Percentiles rank a stretch among this genome's conserved stretches.
These are phyloP conservation scores for Viridothelium virens DNA, from an alignment of 495 filamentous ascomycete genomes.

Conservation along the genomic window DNA sequence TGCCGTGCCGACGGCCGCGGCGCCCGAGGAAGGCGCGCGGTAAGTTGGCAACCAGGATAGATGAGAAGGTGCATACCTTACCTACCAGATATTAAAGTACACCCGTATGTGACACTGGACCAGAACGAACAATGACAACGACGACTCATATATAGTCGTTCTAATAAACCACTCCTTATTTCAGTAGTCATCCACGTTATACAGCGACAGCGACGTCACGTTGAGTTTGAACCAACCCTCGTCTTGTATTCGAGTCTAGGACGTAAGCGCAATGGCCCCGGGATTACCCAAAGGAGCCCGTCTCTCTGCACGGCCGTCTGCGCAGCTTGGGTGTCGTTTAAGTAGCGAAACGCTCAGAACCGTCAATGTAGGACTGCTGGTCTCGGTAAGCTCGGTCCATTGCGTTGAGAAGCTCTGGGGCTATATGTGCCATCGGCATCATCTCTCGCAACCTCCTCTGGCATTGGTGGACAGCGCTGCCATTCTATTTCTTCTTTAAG, in stretches of 20 bases:
- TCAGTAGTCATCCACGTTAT: slow-evolving; percentile 2
- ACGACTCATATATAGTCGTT: slow-evolving; percentile 4
- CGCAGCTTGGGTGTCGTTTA: slow-evolving; percentile 3
- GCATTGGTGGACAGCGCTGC: background rate
- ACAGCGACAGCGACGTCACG: background rate
- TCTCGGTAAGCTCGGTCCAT: background rate
- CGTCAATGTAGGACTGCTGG: slow-evolving; percentile 6
- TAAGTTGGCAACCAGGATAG: too few relatives aligned
- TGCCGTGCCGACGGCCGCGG: too few relatives aligned
- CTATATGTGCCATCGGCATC: slow-evolving; percentile 7
- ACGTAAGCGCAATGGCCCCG: slow-evolving; percentile 3
- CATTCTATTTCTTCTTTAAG: background rate
- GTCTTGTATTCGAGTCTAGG: slow-evolving; percentile 9
- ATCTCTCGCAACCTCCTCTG: background rate
- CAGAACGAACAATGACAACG: background rate
- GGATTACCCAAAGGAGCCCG: slow-evolving; percentile 2
- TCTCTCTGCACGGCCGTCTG: slow-evolving; percentile 1
- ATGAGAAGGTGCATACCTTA: too few relatives aligned
- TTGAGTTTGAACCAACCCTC: background rate
- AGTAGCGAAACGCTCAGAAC: slow-evolving; percentile 8
- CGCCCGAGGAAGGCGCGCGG: too few relatives aligned
- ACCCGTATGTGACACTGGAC: background rate
- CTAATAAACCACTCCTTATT: background rate
- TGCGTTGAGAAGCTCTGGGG: slow-evolving; percentile 3
- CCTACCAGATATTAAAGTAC: background rate